Evolutionary conservation across 768 basidiomycete genomes (phyloP).

Genomic region (Rhodotorula taiwanensis): DNA sequence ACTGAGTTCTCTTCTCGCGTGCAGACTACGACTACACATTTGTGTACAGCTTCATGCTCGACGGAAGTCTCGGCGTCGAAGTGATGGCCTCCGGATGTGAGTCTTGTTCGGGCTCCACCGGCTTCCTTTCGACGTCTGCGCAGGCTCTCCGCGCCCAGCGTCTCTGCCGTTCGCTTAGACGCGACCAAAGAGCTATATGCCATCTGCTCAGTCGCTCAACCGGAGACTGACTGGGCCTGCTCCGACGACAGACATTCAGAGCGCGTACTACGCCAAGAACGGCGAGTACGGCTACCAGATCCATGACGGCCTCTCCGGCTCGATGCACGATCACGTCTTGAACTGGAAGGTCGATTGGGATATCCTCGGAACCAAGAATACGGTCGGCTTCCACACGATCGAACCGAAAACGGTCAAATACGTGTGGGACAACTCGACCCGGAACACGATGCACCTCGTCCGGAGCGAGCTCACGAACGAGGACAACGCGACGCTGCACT

Average conservation of each 20-base stretch:
- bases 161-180: too few relatives aligned
- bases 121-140: too few relatives aligned
- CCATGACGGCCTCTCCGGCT: constrained; percentile 36
- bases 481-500: constrained; percentile 39
- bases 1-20: too few relatives aligned
- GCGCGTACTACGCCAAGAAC: constrained; percentile 17
- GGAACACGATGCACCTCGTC: constrained; percentile 40
- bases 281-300: constrained; percentile 41
- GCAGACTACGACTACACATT: background rate
- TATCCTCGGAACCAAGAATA: constrained; percentile 39
- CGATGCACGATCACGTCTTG: constrained; percentile 39
- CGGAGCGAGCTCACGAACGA: constrained; percentile 30
- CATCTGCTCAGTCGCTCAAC: too few relatives aligned
- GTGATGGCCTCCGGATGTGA: constrained; percentile 36
- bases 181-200: too few relatives aligned
- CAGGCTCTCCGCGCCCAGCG: too few relatives aligned
- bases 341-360: constrained; percentile 36
- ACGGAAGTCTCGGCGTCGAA: constrained; percentile 34
- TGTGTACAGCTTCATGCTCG: constrained; percentile 32
- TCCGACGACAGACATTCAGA: constrained; percentile 3
- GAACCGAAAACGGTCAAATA: constrained; percentile 26
- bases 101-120: too few relatives aligned
- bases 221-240: too few relatives aligned
- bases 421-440: constrained; percentile 37
- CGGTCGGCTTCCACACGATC: constrained; percentile 35